Base-by-base conservation (phyloP, 495 filamentous ascomycete genomes). In the Aspergillus kassunensis region DNA sequence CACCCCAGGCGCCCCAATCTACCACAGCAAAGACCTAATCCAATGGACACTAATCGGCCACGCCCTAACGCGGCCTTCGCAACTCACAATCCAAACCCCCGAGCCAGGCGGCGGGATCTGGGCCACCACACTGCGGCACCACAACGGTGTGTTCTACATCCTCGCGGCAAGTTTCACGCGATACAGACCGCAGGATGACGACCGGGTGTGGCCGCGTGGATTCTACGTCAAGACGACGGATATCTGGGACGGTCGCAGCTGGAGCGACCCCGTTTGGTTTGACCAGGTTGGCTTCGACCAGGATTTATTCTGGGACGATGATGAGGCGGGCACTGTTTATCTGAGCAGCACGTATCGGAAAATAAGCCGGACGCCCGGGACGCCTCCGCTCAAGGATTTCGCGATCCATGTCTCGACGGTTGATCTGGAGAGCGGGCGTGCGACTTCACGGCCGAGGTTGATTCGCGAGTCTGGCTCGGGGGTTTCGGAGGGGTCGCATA, bases 401-500 rank as follows among this genome's bases (percentile, higher is more conserved):
- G 69, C 65, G 1, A 67, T 77, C 20, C 66, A 73, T 33, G 61
- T 72, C 15, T 69, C 62, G 39, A 70, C 67, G 0, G 50, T 77
- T 12, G 67, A 75, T 44, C 48, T 77, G 6, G 45, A 48, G 2
- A 71, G 67, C 0, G 72, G 72, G 1, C 44, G 55, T 16, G 67
- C 68, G 3, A 66, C 68, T 0, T 66, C 65, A 0, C 61, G 63
- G 18, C 68, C 71, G 1, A 68, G 64, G 11, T 67, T 69, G 6
- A 74, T 85, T 39, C 81, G 80, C 63, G 80, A 79, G 44, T 83
- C 81, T 3, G 67, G 72, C 15, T 77, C 75, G 0, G 64, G 72
- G 0, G 74, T 73, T 4, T 78, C 83, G 0, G 84, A 87, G 64
- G 84, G 83, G 6, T 83, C 85, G 1, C 85, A 86, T 47, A 68